Base-by-base conservation (phyloP, 2,329 filamentous ascomycete species). In the Aspergillus pseudoterreus region DNA sequence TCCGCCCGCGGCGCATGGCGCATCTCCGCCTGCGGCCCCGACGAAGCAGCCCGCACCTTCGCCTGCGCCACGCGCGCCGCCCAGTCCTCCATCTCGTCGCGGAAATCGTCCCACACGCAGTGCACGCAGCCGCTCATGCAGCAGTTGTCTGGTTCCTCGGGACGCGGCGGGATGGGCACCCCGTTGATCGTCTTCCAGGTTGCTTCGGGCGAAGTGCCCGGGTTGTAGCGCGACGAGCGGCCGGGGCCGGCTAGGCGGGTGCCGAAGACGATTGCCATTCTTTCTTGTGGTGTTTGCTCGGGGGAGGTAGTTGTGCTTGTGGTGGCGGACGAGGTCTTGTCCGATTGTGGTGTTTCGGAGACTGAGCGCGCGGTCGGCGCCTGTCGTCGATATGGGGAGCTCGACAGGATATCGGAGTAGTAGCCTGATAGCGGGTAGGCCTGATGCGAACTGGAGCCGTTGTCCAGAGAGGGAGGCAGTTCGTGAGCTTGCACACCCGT, bases 41-140 rank as follows among this genome's bases (percentile, higher is more conserved):
- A 57, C 56, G 60, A 21, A 9, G 55, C 44, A 24, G 55, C 57
- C 35, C 66, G 66, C 42, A 73, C 69, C 53, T 73, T 81, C 1
- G 90, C 90, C 64, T 86, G 80, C 4, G 77, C 74, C 33, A 80
- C 82, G 52, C 84, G 81, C 12, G 77, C 75, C 4, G 85, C 87
- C 90, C 91, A 97, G 52, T 89, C 88, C 70, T 97, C 92, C 72
- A 97, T 80, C 47, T 97, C 94, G 59, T 99, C 92, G 8, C 92
- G 82, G 71, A 86, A 97, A 48, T 84, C 78, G 63, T 96, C 92
- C 92, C 92, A 97, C 2, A 97, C 94, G 70, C 94, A 99, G 70
- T 97, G 92, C 45, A 96, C 92, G 68, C 94, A 99, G 3, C 94
- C 94, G 65, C 89, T 94, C 94, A 99, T 99, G 73, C 94, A 99